Base-by-base conservation (phyloP, 441 rosid species). In the Gossypium gossypioides region DNA sequence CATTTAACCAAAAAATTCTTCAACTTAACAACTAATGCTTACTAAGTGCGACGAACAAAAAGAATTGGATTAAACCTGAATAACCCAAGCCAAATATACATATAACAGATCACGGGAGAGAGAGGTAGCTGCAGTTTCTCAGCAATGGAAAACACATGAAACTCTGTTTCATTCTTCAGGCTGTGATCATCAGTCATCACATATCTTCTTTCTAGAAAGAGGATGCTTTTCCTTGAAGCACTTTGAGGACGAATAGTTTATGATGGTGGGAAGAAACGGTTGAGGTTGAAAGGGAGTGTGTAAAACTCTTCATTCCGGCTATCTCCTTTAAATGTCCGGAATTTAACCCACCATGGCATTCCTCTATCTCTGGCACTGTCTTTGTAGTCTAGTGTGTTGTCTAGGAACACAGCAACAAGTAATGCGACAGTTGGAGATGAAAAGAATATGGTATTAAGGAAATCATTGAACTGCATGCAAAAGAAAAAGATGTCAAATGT, bases 221-320 rank as follows among this genome's bases (percentile, higher is more conserved):
- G n/a, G 22, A n/a, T 66, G 40, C 81, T 88, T 83, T 83, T 69
- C 76, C 63, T 57, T 67, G 70, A 75, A 67, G 61, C 71, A 34
- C 67, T 66, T 42, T 18, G 1, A 7, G 44, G n/a, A 12, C 27
- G 6, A 34, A 7, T 25, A 25, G 18, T 58, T 89, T 83, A 91
- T 4, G 99, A 91, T 24, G 99, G 99, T 40, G 98, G 99, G 85
- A 93, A 96, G 88, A 93, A 93, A 44, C 98, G 96, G 86, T 93
- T 87, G 8, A 93, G 88, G 81, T 93, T 96, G 81, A 93, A 96
- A 7, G 98, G 99, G 66, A 93, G 97, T 9, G 97, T 90, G 81
- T 96, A 96, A 80, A 96, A 96, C 76, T 96, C 99, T 48, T 91
- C 98, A 58, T 93, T 96, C 64, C 99, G 81, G 81, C 90, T 84